Evolutionary conservation across 768 basidiomycete genomes (phyloP).

Genomic region (Multifurca ochricompacta): DNA sequence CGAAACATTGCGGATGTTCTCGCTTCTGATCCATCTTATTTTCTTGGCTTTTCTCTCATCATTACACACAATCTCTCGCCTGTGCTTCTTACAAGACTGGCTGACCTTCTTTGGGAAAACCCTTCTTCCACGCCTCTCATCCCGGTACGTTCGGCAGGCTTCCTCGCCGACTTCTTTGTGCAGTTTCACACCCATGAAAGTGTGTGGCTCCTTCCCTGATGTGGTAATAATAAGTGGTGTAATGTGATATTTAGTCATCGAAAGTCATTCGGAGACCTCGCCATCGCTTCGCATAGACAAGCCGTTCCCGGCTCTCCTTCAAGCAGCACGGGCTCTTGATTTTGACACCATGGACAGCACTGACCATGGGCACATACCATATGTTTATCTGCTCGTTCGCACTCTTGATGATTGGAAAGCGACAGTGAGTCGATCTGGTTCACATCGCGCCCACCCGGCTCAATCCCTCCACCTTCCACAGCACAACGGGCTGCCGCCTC

Average conservation of each 20-base stretch:
- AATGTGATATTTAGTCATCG: slow-evolving; percentile 53
- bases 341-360: slow-evolving; percentile 77
- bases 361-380: slow-evolving; percentile 86
- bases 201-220: slow-evolving; percentile 31
- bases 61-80: slow-evolving; percentile 76
- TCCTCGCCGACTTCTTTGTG: slow-evolving; percentile 80
- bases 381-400: slow-evolving; percentile 80
- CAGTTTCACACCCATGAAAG: slow-evolving; percentile 86
- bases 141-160: slow-evolving; percentile 78
- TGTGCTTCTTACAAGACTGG: slow-evolving; percentile 46
- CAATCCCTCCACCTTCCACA: slow-evolving; percentile 24
- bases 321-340: slow-evolving; percentile 65
- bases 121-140: slow-evolving; percentile 59
- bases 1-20: slow-evolving; percentile 52
- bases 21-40: slow-evolving; percentile 42
- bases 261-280: slow-evolving; percentile 72
- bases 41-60: slow-evolving; percentile 66
- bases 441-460: background rate
- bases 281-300: slow-evolving; percentile 80
- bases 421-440: slow-evolving; percentile 38
- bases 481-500: slow-evolving; percentile 59
- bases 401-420: slow-evolving; percentile 79
- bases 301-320: slow-evolving; percentile 76
- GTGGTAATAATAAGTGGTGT: background rate
- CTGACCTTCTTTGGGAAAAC: slow-evolving; percentile 61